Conservation (phyloP, 129 eudicot genomes). For the Centrapalus pauciflorus region DNA sequence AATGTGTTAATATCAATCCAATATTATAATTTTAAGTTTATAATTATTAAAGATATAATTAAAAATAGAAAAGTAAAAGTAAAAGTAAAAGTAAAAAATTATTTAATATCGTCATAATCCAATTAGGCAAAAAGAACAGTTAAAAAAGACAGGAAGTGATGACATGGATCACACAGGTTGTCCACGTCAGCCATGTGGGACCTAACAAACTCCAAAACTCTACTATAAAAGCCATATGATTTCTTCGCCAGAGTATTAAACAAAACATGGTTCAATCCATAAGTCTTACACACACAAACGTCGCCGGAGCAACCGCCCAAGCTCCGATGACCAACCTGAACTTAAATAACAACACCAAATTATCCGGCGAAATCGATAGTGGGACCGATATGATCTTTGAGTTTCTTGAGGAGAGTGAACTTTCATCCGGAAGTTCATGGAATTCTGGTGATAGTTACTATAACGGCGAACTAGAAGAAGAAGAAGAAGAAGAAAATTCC, state of each 20-base stretch:
- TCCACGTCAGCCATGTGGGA: conserved; percentile 26
- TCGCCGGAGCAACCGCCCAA: conserved; percentile 12
- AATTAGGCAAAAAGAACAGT: conserved; percentile 27
- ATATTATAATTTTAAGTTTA: too few species aligned
- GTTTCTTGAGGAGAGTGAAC: conserved; percentile 44
- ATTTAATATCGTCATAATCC: conserved; percentile 1
- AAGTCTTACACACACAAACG: background rate
- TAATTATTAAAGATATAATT: background rate
- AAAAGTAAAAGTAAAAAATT: too few species aligned
- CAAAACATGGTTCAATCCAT: conserved; percentile 7
- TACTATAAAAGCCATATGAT: conserved; percentile 32
- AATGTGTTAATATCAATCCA: too few species aligned
- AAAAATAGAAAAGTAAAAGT: background rate
- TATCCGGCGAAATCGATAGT: conserved; percentile 11
- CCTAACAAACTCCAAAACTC: conserved; percentile 1
- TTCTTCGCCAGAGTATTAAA: conserved; percentile 1
- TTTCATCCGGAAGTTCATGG: conserved; percentile 32
- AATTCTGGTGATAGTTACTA: conserved; percentile 22
- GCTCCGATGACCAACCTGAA: background rate
- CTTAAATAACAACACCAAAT: background rate
- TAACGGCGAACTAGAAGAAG: conserved; percentile 24
- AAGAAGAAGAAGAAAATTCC: conserved; percentile 31
- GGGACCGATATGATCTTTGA: conserved; percentile 46
- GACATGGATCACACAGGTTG: conserved; percentile 20
- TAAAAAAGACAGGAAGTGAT: conserved; percentile 13